These are phyloP conservation scores for Myriosclerotinia curreyana DNA, from an alignment of 2,329 filamentous ascomycete species.

Conservation along the genomic window DNA sequence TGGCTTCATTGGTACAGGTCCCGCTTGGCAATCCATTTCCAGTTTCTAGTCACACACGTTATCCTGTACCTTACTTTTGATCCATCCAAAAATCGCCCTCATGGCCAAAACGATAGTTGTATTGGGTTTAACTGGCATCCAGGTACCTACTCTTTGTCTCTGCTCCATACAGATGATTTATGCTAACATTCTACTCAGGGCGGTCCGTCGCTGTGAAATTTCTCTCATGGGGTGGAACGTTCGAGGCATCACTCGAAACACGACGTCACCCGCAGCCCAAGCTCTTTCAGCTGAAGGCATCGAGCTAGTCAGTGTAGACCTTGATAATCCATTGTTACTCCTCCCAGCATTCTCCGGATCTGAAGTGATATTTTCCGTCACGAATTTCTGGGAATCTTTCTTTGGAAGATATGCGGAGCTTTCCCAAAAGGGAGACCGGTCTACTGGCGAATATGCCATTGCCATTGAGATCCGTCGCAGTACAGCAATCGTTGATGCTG, in stretches of 20 bases:
- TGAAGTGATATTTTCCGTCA: constrained; percentile 42
- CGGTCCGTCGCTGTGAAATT: constrained; percentile 47
- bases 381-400: constrained; percentile 39
- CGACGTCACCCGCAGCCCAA: constrained; percentile 43
- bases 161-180: background rate
- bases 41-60: too few relatives aligned
- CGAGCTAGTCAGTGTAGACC: constrained; percentile 42
- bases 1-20: too few relatives aligned
- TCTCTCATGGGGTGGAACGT: constrained; percentile 47
- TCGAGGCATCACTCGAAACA: constrained; percentile 46
- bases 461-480: too few relatives aligned
- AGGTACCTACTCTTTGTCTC: background rate
- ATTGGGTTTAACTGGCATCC: background rate
- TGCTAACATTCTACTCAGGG: constrained; percentile 39
- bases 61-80: background rate
- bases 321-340: constrained; percentile 28
- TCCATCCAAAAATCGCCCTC: background rate
- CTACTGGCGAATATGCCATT: constrained; percentile 27
- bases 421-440: constrained; percentile 26
- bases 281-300: constrained; percentile 44
- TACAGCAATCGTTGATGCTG: too few relatives aligned
- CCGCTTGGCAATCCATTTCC: too few relatives aligned
- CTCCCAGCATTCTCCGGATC: constrained; percentile 40
- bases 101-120: constrained; percentile 10
- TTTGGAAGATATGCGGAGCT: constrained; percentile 23